Percentiles rank a stretch among this genome's conserved stretches.
phyloP scores from a whole-genome alignment of 768 basidiomycete species.

The Termitomyces sp. region DNA sequence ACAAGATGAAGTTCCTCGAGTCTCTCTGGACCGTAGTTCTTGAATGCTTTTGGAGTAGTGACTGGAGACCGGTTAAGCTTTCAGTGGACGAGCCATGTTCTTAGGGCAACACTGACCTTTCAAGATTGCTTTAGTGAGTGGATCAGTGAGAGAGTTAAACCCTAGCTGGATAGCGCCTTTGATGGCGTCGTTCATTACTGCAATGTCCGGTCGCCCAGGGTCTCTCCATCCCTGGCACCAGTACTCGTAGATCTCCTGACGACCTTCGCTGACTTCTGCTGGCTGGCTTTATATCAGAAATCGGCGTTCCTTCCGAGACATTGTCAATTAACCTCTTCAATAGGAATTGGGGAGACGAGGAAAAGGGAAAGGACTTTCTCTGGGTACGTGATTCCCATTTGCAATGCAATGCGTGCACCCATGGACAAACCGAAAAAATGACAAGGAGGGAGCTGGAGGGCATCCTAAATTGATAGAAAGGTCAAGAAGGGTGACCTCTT shows the following conservation, averaged over 20 bases:
- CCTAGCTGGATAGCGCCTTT: constrained; percentile 19
- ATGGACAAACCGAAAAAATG: constrained; percentile 33
- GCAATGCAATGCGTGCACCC: constrained; percentile 29
- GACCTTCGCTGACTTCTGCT: constrained; percentile 25
- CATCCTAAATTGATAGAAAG: constrained; percentile 20
- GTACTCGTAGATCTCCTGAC: constrained; percentile 24
- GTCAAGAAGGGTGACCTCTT: neutral
- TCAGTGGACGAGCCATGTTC: neutral
- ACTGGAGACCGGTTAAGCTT: constrained; percentile 17
- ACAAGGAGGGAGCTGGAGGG: constrained; percentile 30
- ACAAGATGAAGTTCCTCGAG: constrained; percentile 24
- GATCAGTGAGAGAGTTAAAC: constrained; percentile 20
- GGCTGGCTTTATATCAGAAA: constrained; percentile 18
- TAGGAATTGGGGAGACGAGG: constrained; percentile 29
- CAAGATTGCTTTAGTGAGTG: constrained; percentile 21
- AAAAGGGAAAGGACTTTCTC: constrained; percentile 29
- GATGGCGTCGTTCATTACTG: constrained; percentile 1
- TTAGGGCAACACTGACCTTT: neutral
- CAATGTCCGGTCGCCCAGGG: neutral
- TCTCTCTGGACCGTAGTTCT: constrained; percentile 21
- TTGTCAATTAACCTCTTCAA: constrained; percentile 23
- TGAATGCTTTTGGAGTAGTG: constrained; percentile 16
- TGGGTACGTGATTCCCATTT: constrained; percentile 27
- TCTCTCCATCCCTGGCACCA: constrained; percentile 9
- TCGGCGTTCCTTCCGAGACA: neutral